Percentiles rank a stretch among this genome's conserved stretches.
Evolutionary conservation across 768 basidiomycete species (phyloP).

Genomic region (Boletales sp.): DNA sequence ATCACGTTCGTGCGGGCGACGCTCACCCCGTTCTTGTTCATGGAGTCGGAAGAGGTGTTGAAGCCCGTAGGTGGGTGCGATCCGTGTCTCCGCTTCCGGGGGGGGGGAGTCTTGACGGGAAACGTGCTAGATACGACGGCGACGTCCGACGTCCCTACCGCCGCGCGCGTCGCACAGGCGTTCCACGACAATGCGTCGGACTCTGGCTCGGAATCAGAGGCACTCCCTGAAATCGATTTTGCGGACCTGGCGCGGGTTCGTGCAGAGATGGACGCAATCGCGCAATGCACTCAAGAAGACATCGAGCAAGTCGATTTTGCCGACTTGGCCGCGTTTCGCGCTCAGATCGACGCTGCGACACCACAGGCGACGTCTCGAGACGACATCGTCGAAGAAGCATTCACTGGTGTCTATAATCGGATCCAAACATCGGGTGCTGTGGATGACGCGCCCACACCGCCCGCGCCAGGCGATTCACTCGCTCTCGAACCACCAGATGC

Average conservation of each 20-base stretch:
- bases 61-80: slow-evolving; percentile 51
- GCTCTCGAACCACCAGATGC: slow-evolving; percentile 5
- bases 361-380: slow-evolving; percentile 8
- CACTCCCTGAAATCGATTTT: slow-evolving; percentile 64
- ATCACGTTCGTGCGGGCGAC: slow-evolving; percentile 65
- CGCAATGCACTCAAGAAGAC: slow-evolving; percentile 36
- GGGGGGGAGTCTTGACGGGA: slow-evolving; percentile 22
- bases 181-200: slow-evolving; percentile 42
- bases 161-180: slow-evolving; percentile 59
- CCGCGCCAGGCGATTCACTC: slow-evolving; percentile 3
- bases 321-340: slow-evolving; percentile 27
- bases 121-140: slow-evolving; percentile 39
- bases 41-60: slow-evolving; percentile 57
- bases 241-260: slow-evolving; percentile 51
- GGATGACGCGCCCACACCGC: background rate
- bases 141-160: slow-evolving; percentile 62
- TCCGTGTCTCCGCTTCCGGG: no score
- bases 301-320: slow-evolving; percentile 51
- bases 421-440: background rate
- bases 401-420: slow-evolving; percentile 35
- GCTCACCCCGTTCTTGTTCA: slow-evolving; percentile 48
- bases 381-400: slow-evolving; percentile 30
- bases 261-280: slow-evolving; percentile 35
- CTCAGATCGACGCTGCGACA: slow-evolving; percentile 10
- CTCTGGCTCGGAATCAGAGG: slow-evolving; percentile 29